Base-by-base conservation (phyloP, 768 basidiomycete genomes). In the Russula vinacea region DNA sequence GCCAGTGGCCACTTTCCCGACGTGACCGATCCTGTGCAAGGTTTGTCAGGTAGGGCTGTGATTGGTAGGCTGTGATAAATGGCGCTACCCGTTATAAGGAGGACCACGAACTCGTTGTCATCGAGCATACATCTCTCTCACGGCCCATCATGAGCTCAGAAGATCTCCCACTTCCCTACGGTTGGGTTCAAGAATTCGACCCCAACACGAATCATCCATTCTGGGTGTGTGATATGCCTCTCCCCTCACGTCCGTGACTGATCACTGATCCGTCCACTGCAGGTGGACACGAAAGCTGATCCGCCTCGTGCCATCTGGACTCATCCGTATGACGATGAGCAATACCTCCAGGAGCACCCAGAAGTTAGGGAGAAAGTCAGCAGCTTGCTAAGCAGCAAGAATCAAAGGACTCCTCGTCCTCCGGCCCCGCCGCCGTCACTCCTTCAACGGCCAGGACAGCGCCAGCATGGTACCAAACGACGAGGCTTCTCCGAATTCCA, bases 251-350 rank as follows among this genome's bases (percentile, higher is more conserved):
- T 50, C 37, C 13, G 53, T 53, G 14, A 32, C 39, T 64, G 22
- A n/a, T n/a, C n/a, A n/a, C n/a, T n/a, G n/a, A 35, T 35, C 35
- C 8, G 29, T 5, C 29, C 19, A 35, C n/a, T 51, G 2, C 53
- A 88, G 85, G 84, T 89, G 19, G 86, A 90, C 65, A 89, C 87
- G 0, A 77, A 74, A 62, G n/a, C 83, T 0, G 76, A 72, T 9
- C 88, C 89, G 9, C 83, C 86, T 1, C 81, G 88, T 0, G 79
- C 83, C 0, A 89, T 84, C 69, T 91, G 88, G 89, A 78, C 79
- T 1, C 88, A 91, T 70, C 88, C 89, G 1, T 83, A 83, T 62
- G 85, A 89, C 61, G 87, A 89, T 71, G 82, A 85, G 52, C 78
- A 83, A 57, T 89, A 80, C 72, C 77, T 88, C n/a, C 68, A 64